phyloP scores from a whole-genome alignment of 306 rosid species.

The Fagus crenata region DNA sequence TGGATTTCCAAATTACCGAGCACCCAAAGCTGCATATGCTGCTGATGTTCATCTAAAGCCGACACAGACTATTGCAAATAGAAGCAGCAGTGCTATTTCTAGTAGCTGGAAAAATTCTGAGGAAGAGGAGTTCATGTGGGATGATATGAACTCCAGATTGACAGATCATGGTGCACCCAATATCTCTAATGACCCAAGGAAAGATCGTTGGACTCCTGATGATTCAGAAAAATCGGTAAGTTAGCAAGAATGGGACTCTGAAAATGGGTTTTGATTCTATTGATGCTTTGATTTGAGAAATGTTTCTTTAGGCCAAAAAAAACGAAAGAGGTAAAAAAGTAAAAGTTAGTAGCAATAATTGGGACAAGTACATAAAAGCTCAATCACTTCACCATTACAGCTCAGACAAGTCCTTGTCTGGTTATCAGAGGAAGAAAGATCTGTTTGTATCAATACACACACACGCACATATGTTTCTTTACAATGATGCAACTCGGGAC shows the following conservation, averaged over 20 bases:
- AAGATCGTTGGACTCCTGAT: constrained; percentile 55
- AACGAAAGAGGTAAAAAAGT: background rate
- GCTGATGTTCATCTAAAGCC: constrained; percentile 48
- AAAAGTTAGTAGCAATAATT: background rate
- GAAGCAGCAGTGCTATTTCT: constrained; percentile 44
- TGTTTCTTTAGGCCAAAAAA: background rate
- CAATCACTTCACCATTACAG: background rate
- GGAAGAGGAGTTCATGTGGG: constrained; percentile 93
- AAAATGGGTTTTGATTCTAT: background rate
- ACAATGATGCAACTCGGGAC: background rate
- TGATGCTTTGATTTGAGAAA: constrained; percentile 14
- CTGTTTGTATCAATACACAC: background rate
- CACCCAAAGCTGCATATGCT: constrained; percentile 52
- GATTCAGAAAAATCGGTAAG: constrained; percentile 74
- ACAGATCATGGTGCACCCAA: constrained; percentile 44
- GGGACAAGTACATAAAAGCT: background rate
- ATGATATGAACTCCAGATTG: constrained; percentile 60
- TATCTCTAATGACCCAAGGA: constrained; percentile 45
- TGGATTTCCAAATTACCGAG: constrained; percentile 46
- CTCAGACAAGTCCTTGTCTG: background rate
- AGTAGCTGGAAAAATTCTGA: constrained; percentile 86
- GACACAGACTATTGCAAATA: constrained; percentile 40
- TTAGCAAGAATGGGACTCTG: constrained; percentile 21
- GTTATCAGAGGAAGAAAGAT: background rate
- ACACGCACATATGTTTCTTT: background rate